Evolutionary conservation across 768 basidiomycete genomes (phyloP), one percentile per base, ranked within the genome.

Genomic region (Terana coerulea): DNA sequence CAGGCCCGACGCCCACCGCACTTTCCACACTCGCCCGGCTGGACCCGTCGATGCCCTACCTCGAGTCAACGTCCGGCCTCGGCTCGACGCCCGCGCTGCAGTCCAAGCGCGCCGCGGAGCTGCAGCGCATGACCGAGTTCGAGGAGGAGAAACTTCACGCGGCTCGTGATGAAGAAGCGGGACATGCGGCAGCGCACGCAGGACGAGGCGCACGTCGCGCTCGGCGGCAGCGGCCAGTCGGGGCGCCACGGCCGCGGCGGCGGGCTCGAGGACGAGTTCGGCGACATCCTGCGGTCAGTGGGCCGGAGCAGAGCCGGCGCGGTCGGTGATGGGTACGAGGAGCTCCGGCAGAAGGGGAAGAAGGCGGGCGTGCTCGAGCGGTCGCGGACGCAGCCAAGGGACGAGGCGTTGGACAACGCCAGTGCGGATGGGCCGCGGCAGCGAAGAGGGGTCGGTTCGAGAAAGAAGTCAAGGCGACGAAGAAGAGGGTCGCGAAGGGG

Each of bases 61-160:
- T 77, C 19, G 90, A 92, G 64, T 79, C 87, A 8, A 80, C 85
- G 0, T 78, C 87, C 11, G 90, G 90, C 10, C 70, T 92, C 7
- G 86, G 89, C 11, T 73, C 75, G 15, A 76, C 77, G 24, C 79
- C 84, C 5, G 67, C 81, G 3, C 66, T 84, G 11, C 82, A 84
- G 19, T 75, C 77, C 10, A 77, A 77, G 22, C 86, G 93, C 19
- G 90, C 89, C 9, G 79, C 83, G 15, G 87, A 94, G 61, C 76
- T 98, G 49, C 79, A 83, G 58, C 79, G 83, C 5, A 80, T 97
- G 69, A 82, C 80, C 45, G 85, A 91, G 55, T 98, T 91, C 66
- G 95, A 98, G 71, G 93, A 95, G 65, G 91, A 91, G 40, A 94
- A n/a, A 95, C 67, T 91, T 98, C 70, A 90, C 88, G 31, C 84